Evolutionary conservation across 148 eudicot species (phyloP), one percentile per base, ranked within the genome.

Genomic region (Persicaria maculosa): DNA sequence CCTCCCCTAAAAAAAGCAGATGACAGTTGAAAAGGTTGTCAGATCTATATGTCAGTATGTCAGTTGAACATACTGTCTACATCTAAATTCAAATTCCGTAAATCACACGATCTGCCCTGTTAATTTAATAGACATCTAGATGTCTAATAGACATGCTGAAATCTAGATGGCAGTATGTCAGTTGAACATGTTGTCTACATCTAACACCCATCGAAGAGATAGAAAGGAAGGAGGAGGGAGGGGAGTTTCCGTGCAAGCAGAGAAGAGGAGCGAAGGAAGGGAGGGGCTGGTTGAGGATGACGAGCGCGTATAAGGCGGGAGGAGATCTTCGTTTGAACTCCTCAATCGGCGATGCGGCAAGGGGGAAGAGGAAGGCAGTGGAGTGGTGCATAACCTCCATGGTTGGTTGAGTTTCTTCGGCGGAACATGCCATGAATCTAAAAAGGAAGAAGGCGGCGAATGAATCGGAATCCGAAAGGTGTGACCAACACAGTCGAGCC

Each of bases 231-330:
- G 44, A 44, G 58, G 64, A 11, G 44, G 58, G 6, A 43, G 10
- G 45, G 14, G 11, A 14, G 44, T 16, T 73, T 50, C 64, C 50
- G 50, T 47, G 50, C 50, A 91, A 67, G 97, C 98, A 94, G 3
- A 94, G 87, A 12, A 91, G 85, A 52, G 96, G 96, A 74, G 89
- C 75, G 80, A 94, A 91, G 1, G 83, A 85, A 45, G 98, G 98
- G 67, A 94, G 89, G 77, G 82, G 88, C 62, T 89, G 98, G 82
- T 94, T 94, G 53, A 94, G 98, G 8, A 94, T 67, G 48, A 94
- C 84, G 44, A 94, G 86, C 4, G 89, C 93, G 85, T 94, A 94
- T 0, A 46, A 43, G 45, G 46, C 17, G 9, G 79, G 78, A 6
- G 76, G 82, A 48, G 84, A 72, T 50, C 77, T 57, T 47, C 72